These are phyloP conservation scores for Paramecium octaurelia DNA, from an alignment of 73 alveolate species.

Conservation along the genomic window DNA sequence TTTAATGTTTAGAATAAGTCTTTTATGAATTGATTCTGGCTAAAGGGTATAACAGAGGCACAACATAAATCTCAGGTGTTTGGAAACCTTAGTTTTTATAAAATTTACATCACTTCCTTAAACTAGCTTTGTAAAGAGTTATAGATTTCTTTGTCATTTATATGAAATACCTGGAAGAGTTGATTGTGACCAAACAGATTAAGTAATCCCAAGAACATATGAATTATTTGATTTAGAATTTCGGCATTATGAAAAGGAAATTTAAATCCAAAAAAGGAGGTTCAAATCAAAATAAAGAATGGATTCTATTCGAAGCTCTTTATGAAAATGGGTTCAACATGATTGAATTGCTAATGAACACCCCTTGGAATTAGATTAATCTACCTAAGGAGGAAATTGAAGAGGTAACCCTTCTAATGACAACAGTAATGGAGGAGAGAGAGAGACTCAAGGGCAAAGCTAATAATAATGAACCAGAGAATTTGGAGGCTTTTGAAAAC, in stretches of 20 bases:
- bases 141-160: conserved; percentile 10
- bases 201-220: conserved; percentile 4
- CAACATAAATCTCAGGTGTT: not conserved
- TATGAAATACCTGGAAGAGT: not conserved
- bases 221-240: not conserved
- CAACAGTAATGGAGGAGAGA: not conserved
- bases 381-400: not conserved
- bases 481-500: not conserved
- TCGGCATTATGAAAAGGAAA: not conserved
- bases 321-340: not conserved
- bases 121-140: not conserved
- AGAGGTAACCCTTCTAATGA: not conserved
- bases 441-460: not conserved
- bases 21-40: conserved; percentile 13
- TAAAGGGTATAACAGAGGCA: conserved; percentile 28
- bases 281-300: not conserved
- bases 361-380: not conserved
- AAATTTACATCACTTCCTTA: not conserved
- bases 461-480: not conserved
- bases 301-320: not conserved
- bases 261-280: not conserved
- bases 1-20: not conserved
- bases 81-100: not conserved
- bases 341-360: not conserved
- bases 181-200: not conserved